Conservation (phyloP, 1,284 basidiomycete species). For the Cryptococcus amylolentus region DNA sequence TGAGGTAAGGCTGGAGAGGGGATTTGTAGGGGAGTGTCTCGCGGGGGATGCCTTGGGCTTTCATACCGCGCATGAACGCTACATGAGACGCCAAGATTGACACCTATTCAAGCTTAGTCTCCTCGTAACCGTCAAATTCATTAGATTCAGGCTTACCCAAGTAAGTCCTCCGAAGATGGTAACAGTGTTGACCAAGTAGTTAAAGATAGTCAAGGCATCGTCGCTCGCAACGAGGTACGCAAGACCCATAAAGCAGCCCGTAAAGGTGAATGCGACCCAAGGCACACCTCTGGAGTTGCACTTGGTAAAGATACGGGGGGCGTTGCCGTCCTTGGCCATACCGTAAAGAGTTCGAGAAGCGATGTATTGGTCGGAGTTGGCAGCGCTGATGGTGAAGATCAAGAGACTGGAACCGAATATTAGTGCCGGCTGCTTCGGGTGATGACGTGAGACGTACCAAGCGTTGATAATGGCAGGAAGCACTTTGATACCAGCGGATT, state of each 20-base stretch:
- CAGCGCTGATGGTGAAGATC: conserved; percentile 50
- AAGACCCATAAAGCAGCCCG: conserved; percentile 42
- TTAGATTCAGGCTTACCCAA: conserved; percentile 50
- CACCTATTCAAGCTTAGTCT: conserved; percentile 45
- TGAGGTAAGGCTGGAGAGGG: conserved; percentile 38
- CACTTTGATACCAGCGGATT: conserved; percentile 49
- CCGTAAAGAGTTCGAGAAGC: conserved; percentile 54
- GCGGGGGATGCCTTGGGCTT: conserved; percentile 62
- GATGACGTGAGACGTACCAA: conserved; percentile 12
- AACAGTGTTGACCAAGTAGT: conserved; percentile 67
- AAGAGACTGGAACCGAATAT: conserved; percentile 17
- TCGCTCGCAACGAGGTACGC: conserved; percentile 37
- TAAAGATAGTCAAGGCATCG: conserved; percentile 54
- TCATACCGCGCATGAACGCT: conserved; percentile 66
- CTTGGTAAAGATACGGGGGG: conserved; percentile 54
- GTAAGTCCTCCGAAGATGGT: conserved; percentile 67
- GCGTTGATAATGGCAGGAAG: conserved; percentile 54
- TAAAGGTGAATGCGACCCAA: conserved; percentile 48
- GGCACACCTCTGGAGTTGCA: conserved; percentile 51
- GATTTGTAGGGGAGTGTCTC: conserved; percentile 66
- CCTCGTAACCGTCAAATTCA: background rate
- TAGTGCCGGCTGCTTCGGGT: background rate
- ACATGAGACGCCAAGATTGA: conserved; percentile 66
- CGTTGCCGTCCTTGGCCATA: conserved; percentile 56
- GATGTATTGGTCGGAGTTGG: conserved; percentile 55